Evolutionary conservation across 1,139 yeast genomes (phyloP), one percentile per base, ranked within the genome.

Genomic region (Blastobotrys buckinghamii): DNA sequence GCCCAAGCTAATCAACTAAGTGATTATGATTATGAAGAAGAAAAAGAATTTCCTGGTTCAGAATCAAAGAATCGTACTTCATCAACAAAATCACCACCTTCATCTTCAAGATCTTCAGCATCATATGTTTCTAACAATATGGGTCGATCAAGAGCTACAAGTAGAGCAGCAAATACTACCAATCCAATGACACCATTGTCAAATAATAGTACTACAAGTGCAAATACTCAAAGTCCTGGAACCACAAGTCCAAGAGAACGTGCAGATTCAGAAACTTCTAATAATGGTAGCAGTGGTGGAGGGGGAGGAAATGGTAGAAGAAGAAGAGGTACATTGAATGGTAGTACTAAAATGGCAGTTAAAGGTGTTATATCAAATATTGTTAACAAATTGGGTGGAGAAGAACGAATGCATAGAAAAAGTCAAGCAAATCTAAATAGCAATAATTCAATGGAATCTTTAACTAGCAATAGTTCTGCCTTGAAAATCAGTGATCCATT

Each of bases 401-500:
- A 43, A 24, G 45, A 47, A 16, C 39, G 48, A 20, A 26, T 48
- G 13, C 39, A 49, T 8, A 32, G 53, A 29, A 48, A 45, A n/a
- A 29, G 26, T 15, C 43, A 36, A 39, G 33, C 38, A 9, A 7
- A n/a, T 2, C 8, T 10, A 22, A 29, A 13, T 19, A 24, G 16
- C 2, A 27, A 17, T 19, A 15, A 29, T n/a, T 44, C 42, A 1
- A 16, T 17, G 16, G 37, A 39, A 29, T 26, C 19, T 16, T 32
- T 44, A 22, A 27, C 35, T 24, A 17, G 39, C 8, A 24, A 38
- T 12, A 44, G 50, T 17, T 45, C 42, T 17, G 39, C 41, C 9
- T 72, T 84, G 67, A 82, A 81, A 57, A 89, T 92, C 45, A 85
- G 95, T 34, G 83, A 89, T 0, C 97, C 97, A 0, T 88, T 84